Evolutionary conservation across 164 flowering plant genomes (phyloP).

Genomic region (Paratinospora sagittata): DNA sequence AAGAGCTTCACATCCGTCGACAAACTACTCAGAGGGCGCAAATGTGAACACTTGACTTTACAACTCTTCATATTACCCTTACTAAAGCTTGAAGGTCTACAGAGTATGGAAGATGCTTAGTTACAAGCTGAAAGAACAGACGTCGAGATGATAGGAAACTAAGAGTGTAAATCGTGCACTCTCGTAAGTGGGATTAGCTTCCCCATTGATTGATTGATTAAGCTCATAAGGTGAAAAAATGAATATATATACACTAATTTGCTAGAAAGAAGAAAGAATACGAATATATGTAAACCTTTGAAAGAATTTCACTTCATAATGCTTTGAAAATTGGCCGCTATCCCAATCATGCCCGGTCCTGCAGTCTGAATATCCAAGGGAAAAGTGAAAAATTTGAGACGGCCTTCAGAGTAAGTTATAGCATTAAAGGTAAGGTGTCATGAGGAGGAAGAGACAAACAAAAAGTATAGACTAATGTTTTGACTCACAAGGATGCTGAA

Average conservation of each 20-base stretch:
- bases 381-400: not conserved
- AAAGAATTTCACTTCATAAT: not conserved
- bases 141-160: too few relatives aligned
- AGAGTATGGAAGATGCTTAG: too few relatives aligned
- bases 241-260: not conserved
- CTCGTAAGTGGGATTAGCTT: not conserved
- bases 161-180: too few relatives aligned
- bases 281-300: not conserved
- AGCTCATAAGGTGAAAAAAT: not conserved
- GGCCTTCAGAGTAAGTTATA: not conserved
- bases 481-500: not conserved
- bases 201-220: not conserved
- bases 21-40: too few relatives aligned
- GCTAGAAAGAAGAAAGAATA: not conserved
- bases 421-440: not conserved
- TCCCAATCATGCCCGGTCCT: constrained; percentile 2
- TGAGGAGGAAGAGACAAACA: not conserved
- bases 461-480: too few relatives aligned
- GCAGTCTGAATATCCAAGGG: not conserved
- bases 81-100: too few relatives aligned
- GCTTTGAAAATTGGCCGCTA: not conserved
- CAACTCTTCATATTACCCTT: too few relatives aligned
- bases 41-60: too few relatives aligned
- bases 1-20: too few relatives aligned
- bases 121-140: too few relatives aligned